phyloP scores from a whole-genome alignment of 1,284 basidiomycete species.

The Termitomyces sp. region DNA sequence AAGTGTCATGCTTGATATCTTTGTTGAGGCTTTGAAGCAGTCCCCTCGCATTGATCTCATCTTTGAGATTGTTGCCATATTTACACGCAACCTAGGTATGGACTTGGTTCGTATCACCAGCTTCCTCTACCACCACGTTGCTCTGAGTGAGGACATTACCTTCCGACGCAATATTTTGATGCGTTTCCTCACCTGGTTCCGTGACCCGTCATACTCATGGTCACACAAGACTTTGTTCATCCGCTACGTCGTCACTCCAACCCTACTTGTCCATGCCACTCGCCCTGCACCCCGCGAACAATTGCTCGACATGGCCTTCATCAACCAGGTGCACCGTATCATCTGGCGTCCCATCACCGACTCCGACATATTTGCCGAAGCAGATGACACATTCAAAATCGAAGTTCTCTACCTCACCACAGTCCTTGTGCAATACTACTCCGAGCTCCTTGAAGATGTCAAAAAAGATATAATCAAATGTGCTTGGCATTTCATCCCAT shows the following conservation, averaged over 20 bases:
- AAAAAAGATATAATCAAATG: constrained; percentile 96
- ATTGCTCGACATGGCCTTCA: constrained; percentile 68
- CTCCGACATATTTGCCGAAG: constrained; percentile 49
- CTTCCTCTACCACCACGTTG: constrained; percentile 87
- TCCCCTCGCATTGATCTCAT: constrained; percentile 79
- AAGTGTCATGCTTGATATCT: constrained; percentile 69
- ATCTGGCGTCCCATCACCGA: constrained; percentile 81
- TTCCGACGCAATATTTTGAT: constrained; percentile 83
- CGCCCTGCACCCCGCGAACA: constrained; percentile 47
- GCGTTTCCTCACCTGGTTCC: constrained; percentile 85
- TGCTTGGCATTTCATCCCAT: constrained; percentile 86
- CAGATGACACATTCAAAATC: constrained; percentile 82
- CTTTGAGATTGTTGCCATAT: constrained; percentile 84
- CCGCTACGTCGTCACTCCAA: constrained; percentile 87
- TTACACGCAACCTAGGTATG: constrained; percentile 77
- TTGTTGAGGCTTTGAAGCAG: constrained; percentile 67
- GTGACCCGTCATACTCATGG: constrained; percentile 62
- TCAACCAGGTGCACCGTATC: constrained; percentile 64
- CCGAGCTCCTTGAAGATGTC: constrained; percentile 70
- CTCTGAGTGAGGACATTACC: constrained; percentile 54
- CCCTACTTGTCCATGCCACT: constrained; percentile 74
- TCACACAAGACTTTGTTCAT: constrained; percentile 84
- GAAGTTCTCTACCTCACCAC: constrained; percentile 92
- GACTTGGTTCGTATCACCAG: constrained; percentile 80
- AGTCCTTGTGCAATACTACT: constrained; percentile 82